Conservation (phyloP, 345 rosid species). For the Mangifera indica region DNA sequence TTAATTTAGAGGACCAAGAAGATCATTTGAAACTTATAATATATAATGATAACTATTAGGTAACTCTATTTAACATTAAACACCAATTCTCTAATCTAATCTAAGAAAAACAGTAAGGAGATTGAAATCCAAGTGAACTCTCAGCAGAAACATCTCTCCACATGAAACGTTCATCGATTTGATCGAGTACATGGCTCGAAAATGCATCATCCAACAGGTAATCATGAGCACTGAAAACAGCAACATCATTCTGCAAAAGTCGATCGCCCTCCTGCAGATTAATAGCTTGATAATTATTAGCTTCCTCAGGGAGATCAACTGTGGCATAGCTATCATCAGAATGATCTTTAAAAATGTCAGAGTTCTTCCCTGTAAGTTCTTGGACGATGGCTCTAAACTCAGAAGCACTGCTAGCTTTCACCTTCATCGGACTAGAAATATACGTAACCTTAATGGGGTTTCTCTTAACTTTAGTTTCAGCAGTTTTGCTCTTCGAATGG, state of each 20-base stretch:
- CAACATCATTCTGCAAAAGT: not conserved
- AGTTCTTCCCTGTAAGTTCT: slow-evolving; percentile 47
- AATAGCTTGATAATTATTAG: not conserved
- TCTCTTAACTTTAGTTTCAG: slow-evolving; percentile 23
- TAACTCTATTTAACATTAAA: not conserved
- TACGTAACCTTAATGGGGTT: slow-evolving; percentile 46
- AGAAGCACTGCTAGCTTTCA: slow-evolving; percentile 34
- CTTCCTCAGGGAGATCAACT: not conserved
- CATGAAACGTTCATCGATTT: not conserved
- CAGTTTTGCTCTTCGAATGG: slow-evolving; percentile 12
- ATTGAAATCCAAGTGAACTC: slow-evolving; percentile 19
- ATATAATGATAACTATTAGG: not conserved
- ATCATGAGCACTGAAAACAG: not conserved
- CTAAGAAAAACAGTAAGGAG: slow-evolving; percentile 5
- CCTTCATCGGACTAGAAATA: slow-evolving; percentile 47
- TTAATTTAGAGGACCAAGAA: not conserved
- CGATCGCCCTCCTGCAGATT: not conserved
- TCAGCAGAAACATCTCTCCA: slow-evolving; percentile 26
- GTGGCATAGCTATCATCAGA: not conserved
- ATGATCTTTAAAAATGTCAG: slow-evolving; percentile 7
- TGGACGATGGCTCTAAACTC: slow-evolving; percentile 54
- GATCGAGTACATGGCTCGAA: slow-evolving; percentile 1
- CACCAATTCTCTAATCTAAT: not conserved
- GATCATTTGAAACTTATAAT: no score
- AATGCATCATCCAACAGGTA: not conserved